Evolutionary conservation across 495 filamentous ascomycete genomes (phyloP), one percentile per base, ranked within the genome.

Genomic region (Massariosphaeria phaeospora): DNA sequence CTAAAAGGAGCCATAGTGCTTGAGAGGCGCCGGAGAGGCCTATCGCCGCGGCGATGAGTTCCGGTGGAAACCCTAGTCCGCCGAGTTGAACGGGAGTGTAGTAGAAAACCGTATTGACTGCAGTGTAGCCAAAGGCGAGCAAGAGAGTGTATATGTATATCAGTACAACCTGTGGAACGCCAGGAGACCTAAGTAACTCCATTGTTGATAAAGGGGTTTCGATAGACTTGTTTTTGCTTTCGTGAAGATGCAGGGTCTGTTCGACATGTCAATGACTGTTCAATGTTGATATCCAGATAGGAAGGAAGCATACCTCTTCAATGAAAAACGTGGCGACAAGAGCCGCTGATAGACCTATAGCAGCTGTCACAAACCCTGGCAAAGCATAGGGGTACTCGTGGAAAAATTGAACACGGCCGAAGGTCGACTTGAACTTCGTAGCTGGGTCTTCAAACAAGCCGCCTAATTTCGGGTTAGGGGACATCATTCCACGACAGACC

Each of bases 361-460:
- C 35, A 3, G 76, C 80, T 1, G 77, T 71, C 1, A 73, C 72
- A 20, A 84, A 67, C 8, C 78, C 82, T 0, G 83, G 71, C 2
- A 87, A 75, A 10, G 77, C 78, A 60, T 87, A 87, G 0, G 84
- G 84, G 51, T 80, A 84, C 8, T 76, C 61, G 39, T 75, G 66
- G 49, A 86, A 82, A 66, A 87, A 84, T 0, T 48, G 49, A 11
- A 79, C 64, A 20, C 62, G 57, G 8, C 73, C 75, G 58, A 88
- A 87, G 0, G 76, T 41, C 3, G 67, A 48, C 0, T 78, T 76
- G 45, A 78, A 85, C 61, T 82, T 78, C 6, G 67, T 56, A 6
- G 74, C 79, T 9, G 85, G 84, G 41, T 79, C 73, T n/a, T 79
- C 78, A 10, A 89, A 70, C 5, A 70, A 70, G 43, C 84, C 84